Evolutionary conservation across 2,329 filamentous ascomycete genomes (phyloP), one percentile per base, ranked within the genome.

Genomic region (Fusarium poae): DNA sequence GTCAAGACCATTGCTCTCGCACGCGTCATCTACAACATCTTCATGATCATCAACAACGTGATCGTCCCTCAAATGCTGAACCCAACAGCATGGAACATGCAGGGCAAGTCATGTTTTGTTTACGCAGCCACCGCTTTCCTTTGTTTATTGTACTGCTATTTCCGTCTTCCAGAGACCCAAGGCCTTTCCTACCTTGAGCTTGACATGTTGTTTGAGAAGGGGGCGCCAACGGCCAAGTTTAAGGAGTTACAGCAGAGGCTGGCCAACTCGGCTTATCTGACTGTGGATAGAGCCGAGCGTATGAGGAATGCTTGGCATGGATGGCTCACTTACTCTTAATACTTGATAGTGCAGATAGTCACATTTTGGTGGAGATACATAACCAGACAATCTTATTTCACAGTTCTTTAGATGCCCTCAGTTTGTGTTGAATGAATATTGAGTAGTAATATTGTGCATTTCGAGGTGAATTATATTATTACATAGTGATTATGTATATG

Each of bases 1-100:
- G 77, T 79, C 4, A 78, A 81, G 61, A 81, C 80, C 0, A 77
- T 82, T 9, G 80, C 80, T 3, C 58, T 82, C 8, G 79, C 76
- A 2, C 74, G 79, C 12, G 75, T 66, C 1, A 35, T 62, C 8
- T 74, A 75, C 34, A 70, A 69, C 23, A 12, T 72, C 3, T 54
- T 65, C 7, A 60, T 51, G 25, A 73, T 77, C 34, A 29, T 74
- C 45, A 76, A 72, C 43, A 71, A 72, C 27, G 46, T 73, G 11
- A 40, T 75, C 0, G 68, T 72, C 15, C 75, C 75, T 1, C 67
- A 71, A 2, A 71, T 74, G 67, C 48, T 71, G 3, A 75, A 76
- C 52, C 74, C 73, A 3, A 67, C 63, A 0, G 71, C 71, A 11
- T 73, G 70, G 55, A 70, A 74, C 5, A 55, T 74, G 53, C 63